phyloP scores from a whole-genome alignment of 2,329 filamentous ascomycete species.

The Coniochaeta pulveracea region DNA sequence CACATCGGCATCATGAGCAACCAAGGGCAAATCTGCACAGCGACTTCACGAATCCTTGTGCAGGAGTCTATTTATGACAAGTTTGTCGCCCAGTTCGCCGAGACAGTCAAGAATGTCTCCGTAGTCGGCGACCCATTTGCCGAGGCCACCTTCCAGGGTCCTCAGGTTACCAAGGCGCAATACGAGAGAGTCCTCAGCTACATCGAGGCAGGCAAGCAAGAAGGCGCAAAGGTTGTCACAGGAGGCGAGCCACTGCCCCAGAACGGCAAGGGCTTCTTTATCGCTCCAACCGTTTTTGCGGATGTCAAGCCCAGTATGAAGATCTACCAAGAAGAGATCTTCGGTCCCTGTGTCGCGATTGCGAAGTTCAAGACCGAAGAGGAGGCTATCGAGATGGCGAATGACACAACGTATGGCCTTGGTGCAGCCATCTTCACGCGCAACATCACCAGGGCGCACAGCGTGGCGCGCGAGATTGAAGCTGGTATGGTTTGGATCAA shows the following conservation, averaged over 20 bases:
- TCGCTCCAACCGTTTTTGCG: conserved; percentile 23
- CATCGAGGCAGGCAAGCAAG: conserved; percentile 53
- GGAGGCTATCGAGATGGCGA: conserved; percentile 22
- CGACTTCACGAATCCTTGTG: conserved; percentile 48
- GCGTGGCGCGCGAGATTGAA: conserved; percentile 40
- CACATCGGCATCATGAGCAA: conserved; percentile 39
- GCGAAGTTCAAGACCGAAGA: conserved; percentile 23
- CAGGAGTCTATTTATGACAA: conserved; percentile 45
- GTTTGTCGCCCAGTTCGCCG: conserved; percentile 52
- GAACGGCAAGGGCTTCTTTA: conserved; percentile 30
- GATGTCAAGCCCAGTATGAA: conserved; percentile 22
- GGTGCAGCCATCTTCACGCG: conserved; percentile 47
- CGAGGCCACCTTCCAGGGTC: conserved; percentile 57
- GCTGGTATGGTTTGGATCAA: conserved; percentile 41
- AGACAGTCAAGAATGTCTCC: conserved; percentile 42
- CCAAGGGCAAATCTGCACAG: conserved; percentile 50
- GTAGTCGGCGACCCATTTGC: conserved; percentile 57
- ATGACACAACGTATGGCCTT: conserved; percentile 43
- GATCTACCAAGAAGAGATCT: conserved; percentile 24
- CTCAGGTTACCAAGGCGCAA: conserved; percentile 56
- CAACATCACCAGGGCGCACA: conserved; percentile 34
- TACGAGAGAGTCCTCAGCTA: conserved; percentile 57
- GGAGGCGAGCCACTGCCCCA: conserved; percentile 48
- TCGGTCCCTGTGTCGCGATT: conserved; percentile 22
- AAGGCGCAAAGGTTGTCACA: conserved; percentile 49